Evolutionary conservation across 2,329 filamentous ascomycete genomes (phyloP).

Genomic region (Monosporascus sp.): DNA sequence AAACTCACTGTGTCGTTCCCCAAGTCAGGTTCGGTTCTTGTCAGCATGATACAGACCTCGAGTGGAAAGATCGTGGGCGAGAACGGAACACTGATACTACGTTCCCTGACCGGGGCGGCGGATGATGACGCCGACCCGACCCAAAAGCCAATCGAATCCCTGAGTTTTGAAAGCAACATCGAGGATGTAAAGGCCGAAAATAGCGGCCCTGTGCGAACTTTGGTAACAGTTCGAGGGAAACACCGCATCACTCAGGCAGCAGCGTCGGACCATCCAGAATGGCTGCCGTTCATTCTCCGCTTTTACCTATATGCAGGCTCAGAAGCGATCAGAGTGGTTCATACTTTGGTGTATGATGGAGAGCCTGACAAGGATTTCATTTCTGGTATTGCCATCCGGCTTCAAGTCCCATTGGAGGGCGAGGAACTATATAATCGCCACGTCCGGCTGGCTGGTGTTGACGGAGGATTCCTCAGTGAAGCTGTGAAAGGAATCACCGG

Average conservation of each 20-base stretch:
- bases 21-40: slow-evolving; percentile 34
- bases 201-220: slow-evolving; percentile 34
- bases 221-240: slow-evolving; percentile 41
- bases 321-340: slow-evolving; percentile 47
- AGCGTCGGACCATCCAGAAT: slow-evolving; percentile 34
- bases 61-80: slow-evolving; percentile 37
- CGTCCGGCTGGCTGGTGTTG: slow-evolving; percentile 48
- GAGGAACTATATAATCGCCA: slow-evolving; percentile 55
- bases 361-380: slow-evolving; percentile 46
- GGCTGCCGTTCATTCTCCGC: slow-evolving; percentile 50
- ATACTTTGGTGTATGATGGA: slow-evolving; percentile 52
- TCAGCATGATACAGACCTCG: slow-evolving; percentile 34
- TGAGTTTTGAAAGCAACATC: slow-evolving; percentile 45
- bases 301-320: slow-evolving; percentile 57
- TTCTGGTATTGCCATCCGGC: slow-evolving; percentile 48
- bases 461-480: slow-evolving; percentile 52
- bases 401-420: slow-evolving; percentile 47
- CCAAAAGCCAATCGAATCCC: slow-evolving; percentile 32
- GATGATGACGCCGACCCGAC: slow-evolving; percentile 32
- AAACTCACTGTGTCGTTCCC: slow-evolving; percentile 38
- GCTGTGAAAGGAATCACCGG: slow-evolving; percentile 57
- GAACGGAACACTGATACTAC: slow-evolving; percentile 47
- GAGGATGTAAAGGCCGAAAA: slow-evolving; percentile 45
- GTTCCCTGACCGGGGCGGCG: slow-evolving; percentile 43
- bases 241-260: slow-evolving; percentile 26